phyloP scores from a whole-genome alignment of 1,139 yeast species.

The Pichia sp. region DNA sequence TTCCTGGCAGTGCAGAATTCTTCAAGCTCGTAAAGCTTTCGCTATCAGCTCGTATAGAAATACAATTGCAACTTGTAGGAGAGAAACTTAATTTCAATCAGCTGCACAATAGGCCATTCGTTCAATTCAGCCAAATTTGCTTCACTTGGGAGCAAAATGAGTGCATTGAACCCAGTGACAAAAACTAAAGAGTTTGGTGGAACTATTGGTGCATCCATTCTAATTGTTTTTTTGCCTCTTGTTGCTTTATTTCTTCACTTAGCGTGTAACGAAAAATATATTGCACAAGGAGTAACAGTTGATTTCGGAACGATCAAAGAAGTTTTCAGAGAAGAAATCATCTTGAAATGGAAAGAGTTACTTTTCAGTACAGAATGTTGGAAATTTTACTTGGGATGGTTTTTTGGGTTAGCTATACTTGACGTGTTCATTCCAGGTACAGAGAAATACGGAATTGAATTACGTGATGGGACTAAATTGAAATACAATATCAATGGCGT shows the following conservation, averaged over 20 bases:
- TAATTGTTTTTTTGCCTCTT: slow-evolving; percentile 62
- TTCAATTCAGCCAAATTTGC: too few relatives aligned
- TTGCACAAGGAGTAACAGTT: slow-evolving; percentile 40
- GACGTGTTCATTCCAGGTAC: slow-evolving; percentile 74
- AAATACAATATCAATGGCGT: slow-evolving; percentile 78
- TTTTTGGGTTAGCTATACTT: slow-evolving; percentile 50
- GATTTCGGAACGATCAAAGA: slow-evolving; percentile 32
- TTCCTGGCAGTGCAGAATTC: too few relatives aligned
- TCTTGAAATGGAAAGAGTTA: slow-evolving; percentile 14
- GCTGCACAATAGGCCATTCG: too few relatives aligned
- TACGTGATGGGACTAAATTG: slow-evolving; percentile 70
- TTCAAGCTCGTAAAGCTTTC: too few relatives aligned
- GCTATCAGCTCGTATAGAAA: too few relatives aligned
- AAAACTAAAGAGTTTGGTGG: slow-evolving; percentile 72
- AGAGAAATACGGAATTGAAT: slow-evolving; percentile 51
- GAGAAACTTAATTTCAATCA: too few relatives aligned
- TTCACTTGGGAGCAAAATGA: slow-evolving; percentile 2
- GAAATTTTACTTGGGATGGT: slow-evolving; percentile 70
- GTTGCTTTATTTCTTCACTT: slow-evolving; percentile 54
- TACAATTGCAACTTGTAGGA: too few relatives aligned
- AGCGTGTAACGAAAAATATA: slow-evolving; percentile 49
- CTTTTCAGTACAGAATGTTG: slow-evolving; percentile 36
- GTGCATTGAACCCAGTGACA: slow-evolving; percentile 64
- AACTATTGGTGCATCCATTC: slow-evolving; percentile 58
- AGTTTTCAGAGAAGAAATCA: slow-evolving; percentile 12